phyloP scores from a whole-genome alignment of 306 rosid genomes.

The Cicer yamashitae region DNA sequence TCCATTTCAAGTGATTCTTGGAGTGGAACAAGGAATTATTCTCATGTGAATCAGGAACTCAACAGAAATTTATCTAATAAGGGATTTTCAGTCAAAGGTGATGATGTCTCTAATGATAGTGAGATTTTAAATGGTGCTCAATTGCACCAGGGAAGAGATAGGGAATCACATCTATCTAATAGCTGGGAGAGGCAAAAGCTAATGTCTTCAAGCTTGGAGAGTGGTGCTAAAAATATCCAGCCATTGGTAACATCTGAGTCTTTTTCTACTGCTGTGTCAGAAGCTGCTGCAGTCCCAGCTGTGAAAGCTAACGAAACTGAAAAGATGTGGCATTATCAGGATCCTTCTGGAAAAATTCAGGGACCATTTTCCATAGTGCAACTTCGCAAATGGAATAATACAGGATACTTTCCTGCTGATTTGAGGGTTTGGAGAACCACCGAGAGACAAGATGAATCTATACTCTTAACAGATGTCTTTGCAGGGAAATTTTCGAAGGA shows the following conservation, averaged over 20 bases:
- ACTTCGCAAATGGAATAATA: conserved; percentile 90
- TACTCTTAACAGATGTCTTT: conserved; percentile 76
- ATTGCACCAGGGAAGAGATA: conserved; percentile 75
- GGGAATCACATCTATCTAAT: conserved; percentile 64
- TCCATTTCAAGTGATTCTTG: conserved; percentile 71
- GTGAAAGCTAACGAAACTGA: conserved; percentile 74
- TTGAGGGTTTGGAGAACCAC: conserved; percentile 78
- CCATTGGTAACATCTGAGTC: conserved; percentile 52
- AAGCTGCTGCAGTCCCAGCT: conserved; percentile 55
- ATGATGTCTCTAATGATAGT: conserved; percentile 62
- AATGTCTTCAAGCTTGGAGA: conserved; percentile 58
- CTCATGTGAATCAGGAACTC: conserved; percentile 63
- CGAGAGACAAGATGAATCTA: conserved; percentile 71
- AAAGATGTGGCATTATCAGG: conserved; percentile 87
- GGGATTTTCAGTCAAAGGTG: conserved; percentile 69
- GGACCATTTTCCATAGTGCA: conserved; percentile 96
- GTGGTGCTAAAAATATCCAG: conserved; percentile 54
- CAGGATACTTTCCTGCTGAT: conserved; percentile 92
- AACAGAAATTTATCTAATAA: conserved; percentile 71
- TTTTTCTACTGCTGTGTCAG: conserved; percentile 48
- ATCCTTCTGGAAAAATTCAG: conserved; percentile 96
- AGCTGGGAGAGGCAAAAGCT: conserved; percentile 75
- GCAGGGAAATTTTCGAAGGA: conserved; percentile 76
- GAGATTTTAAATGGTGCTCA: conserved; percentile 62
- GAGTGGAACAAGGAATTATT: conserved; percentile 73